Base-by-base conservation (phyloP, 1,284 basidiomycete genomes). In the Leccinum pallidistipes region DNA sequence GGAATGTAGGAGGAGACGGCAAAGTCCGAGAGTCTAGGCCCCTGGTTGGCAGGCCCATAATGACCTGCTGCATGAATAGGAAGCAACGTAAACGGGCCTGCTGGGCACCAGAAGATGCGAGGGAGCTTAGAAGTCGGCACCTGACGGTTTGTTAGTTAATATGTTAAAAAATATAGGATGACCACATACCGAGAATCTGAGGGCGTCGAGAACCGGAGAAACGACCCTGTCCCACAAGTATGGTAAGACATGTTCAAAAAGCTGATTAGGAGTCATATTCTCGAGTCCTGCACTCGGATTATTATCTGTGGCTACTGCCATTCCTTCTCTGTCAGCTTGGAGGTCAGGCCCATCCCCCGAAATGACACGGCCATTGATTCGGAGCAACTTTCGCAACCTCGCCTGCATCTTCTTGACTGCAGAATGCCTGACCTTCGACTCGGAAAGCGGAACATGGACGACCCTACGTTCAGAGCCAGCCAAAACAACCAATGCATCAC, bases 11-110 rank as follows among this genome's bases (percentile, higher is more conserved):
- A 66, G 5, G 65, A 67, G 5, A 66, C 32, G 1, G 7, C 60
- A 38, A 68, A 66, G 2, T 65, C 59, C 0, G 64, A 68, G 1
- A 63, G 16, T 12, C 59, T 65, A 1, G 32, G 16, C 0, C 57
- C 57, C 0, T 16, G 29, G 24, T 57, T 27, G 2, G 12, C 3
- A 2, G 16, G 1, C 3, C 9, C 14, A 49, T 65, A 59, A 10
- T 45, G 2, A 5, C 64, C 66, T 10, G 66, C 64, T 1, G 66
- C 66, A 14, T 68, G 64, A 27, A 68, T 63, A 5, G 64, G 66
- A 24, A 63, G 63, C 31, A 56, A 56, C 0, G 59, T 34, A 6
- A 67, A 67, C 0, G 56, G 64, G 3, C 64, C 61, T 1, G 56
- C n/a, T 3, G 56, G 53, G 7, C 64, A 67, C 64, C 65, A 67